Base-by-base conservation (phyloP, 352 stramenopile genomes). In the Globisporangium splendens region DNA sequence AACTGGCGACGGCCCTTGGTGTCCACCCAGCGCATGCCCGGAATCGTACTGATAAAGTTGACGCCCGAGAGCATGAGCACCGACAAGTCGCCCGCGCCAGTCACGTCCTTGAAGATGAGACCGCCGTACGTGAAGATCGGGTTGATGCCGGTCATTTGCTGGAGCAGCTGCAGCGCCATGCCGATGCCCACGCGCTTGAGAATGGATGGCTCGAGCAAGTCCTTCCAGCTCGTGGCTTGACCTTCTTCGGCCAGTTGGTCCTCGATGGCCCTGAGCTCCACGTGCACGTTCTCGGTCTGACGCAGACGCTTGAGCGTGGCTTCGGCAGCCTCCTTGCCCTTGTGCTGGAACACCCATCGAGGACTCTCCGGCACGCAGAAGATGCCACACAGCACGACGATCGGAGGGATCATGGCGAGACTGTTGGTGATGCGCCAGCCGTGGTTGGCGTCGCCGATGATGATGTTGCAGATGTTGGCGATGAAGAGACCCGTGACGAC, bases 111-210 rank as follows among this genome's bases (percentile, higher is more conserved):
- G 24, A 31, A 31, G 24, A 31, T 31, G 24, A 31, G 24, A 31
- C 24, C 24, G 24, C 24, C 24, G 24, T 31, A 31, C 24, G 24
- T 72, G 50, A 76, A 69, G 42, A 79, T 68, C n/a, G 70, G 70
- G 59, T 79, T 76, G 56, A 76, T 73, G 43, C 68, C 70, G 15
- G 65, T 76, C 8, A 65, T 68, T 50, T 76, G 68, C 39, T 79
- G 70, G 49, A 74, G 50, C 55, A 76, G 47, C 39, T 79, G 70
- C 3, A 79, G 65, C 24, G 63, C 2, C 61, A 73, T 70, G 33
- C 59, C 65, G 50, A 79, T 79, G 31, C 61, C 8, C 22, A 75
- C 46, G 31, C 70, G 70, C 24, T 31, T 31, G 24, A 31, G 24
- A 31, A 31, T 31, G 24, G 24, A 31, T 31, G 24, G 24, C 24